These are phyloP conservation scores for Diplodia sapinea DNA, from an alignment of 2,329 filamentous ascomycete species.

Conservation along the genomic window DNA sequence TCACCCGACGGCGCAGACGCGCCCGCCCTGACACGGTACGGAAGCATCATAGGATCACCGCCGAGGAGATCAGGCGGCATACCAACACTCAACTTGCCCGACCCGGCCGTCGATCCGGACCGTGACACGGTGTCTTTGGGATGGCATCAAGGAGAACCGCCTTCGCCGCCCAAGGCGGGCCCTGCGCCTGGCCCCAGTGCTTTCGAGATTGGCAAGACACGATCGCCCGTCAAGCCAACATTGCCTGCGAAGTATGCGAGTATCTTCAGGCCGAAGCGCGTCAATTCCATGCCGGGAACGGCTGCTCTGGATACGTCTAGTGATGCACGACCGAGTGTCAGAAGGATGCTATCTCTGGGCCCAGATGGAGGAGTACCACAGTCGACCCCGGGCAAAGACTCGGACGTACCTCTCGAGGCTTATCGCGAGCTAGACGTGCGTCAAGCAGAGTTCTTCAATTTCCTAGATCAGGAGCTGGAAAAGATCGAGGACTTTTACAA, in stretches of 20 bases:
- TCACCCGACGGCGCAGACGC: constrained; percentile 26
- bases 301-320: neutral
- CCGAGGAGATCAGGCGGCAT: constrained; percentile 35
- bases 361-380: constrained; percentile 41
- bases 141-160: constrained; percentile 36
- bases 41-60: constrained; percentile 62
- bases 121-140: constrained; percentile 5
- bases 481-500: constrained; percentile 94
- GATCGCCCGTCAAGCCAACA: constrained; percentile 38
- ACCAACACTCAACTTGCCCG: constrained; percentile 65
- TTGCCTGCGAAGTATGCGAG: constrained; percentile 44
- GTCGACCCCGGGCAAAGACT: constrained; percentile 42
- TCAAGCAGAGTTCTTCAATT: constrained; percentile 85
- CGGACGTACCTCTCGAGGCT: constrained; percentile 60
- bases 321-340: constrained; percentile 46
- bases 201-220: constrained; percentile 53
- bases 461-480: constrained; percentile 81
- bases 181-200: constrained; percentile 41
- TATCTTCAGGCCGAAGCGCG: constrained; percentile 49
- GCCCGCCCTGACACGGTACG: constrained; percentile 59
- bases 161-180: constrained; percentile 10
- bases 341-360: constrained; percentile 51
- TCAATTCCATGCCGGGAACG: constrained; percentile 48
- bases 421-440: constrained; percentile 71
- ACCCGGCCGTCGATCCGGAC: constrained; percentile 62